Conservation (phyloP, 2,329 filamentous ascomycete species). For the Cercospora nicotianae region DNA sequence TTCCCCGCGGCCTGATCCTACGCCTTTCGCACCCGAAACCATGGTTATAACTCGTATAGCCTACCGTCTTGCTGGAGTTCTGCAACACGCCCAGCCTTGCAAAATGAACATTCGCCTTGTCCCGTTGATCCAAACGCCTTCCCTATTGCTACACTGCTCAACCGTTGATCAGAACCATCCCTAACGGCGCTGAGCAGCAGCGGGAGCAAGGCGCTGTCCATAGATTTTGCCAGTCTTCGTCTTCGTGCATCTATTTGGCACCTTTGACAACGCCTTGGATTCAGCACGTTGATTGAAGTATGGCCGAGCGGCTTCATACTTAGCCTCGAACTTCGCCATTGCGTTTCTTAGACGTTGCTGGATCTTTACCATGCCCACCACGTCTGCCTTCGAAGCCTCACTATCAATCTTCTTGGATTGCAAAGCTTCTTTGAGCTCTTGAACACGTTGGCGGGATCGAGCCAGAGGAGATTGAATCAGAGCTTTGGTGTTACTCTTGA, state of each 20-base stretch:
- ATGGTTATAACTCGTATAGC: background rate
- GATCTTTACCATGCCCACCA: background rate
- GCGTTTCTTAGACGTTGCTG: background rate
- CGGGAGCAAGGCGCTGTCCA: background rate
- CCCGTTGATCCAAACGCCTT: slow-evolving; percentile 3
- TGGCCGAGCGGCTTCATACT: background rate
- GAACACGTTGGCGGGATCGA: slow-evolving; percentile 21
- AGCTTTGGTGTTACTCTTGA: slow-evolving; percentile 22
- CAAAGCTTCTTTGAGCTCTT: slow-evolving; percentile 20
- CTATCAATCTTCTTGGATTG: background rate
- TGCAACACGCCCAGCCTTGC: background rate
- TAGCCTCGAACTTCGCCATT: background rate
- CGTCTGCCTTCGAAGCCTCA: background rate
- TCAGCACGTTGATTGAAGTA: background rate
- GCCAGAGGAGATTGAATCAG: slow-evolving; percentile 16
- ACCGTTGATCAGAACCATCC: slow-evolving; percentile 1
- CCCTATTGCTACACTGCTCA: background rate
- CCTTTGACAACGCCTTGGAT: background rate
- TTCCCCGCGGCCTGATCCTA: background rate
- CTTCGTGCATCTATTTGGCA: background rate
- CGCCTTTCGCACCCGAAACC: background rate
- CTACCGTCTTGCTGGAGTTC: background rate
- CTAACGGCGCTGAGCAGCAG: slow-evolving; percentile 4
- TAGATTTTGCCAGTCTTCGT: background rate
- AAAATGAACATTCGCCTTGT: background rate